A percentile compares a stretch with the other conserved stretches of the same genome.
Evolutionary conservation across 2,329 filamentous ascomycete species (phyloP).

Genomic region (Aureobasidium zeae): DNA sequence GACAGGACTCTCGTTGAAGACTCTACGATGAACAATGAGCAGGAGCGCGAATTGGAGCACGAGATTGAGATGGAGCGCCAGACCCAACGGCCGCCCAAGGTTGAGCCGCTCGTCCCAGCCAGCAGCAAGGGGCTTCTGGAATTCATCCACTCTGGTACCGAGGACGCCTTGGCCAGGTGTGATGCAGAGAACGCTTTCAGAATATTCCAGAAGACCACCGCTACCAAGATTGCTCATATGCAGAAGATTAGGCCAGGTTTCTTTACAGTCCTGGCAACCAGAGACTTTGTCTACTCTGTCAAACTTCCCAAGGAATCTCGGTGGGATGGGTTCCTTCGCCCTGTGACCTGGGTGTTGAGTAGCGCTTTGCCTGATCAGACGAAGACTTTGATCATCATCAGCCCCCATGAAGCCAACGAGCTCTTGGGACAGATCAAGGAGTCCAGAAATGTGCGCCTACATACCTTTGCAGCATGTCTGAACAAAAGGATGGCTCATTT

Average conservation of each 20-base stretch:
- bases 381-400: slow-evolving; percentile 45
- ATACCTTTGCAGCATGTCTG: background rate
- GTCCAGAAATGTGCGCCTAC: slow-evolving; percentile 25
- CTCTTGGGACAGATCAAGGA: slow-evolving; percentile 36
- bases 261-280: slow-evolving; percentile 41
- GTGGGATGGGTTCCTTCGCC: slow-evolving; percentile 43
- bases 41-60: slow-evolving; percentile 57
- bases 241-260: slow-evolving; percentile 25
- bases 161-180: slow-evolving; percentile 14
- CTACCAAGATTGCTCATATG: slow-evolving; percentile 39
- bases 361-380: slow-evolving; percentile 17
- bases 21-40: slow-evolving; percentile 50
- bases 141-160: slow-evolving; percentile 34
- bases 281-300: slow-evolving; percentile 45
- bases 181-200: background rate
- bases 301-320: slow-evolving; percentile 9
- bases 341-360: slow-evolving; percentile 47
- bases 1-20: slow-evolving; percentile 26
- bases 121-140: slow-evolving; percentile 37
- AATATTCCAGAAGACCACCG: slow-evolving; percentile 31
- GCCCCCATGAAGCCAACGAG: slow-evolving; percentile 50
- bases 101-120: slow-evolving; percentile 33
- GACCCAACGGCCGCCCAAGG: slow-evolving; percentile 39
- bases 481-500: background rate
- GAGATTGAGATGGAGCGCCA: slow-evolving; percentile 55